Evolutionary conservation across 441 rosid genomes (phyloP).

Genomic region (Hypseocharis bilobata): DNA sequence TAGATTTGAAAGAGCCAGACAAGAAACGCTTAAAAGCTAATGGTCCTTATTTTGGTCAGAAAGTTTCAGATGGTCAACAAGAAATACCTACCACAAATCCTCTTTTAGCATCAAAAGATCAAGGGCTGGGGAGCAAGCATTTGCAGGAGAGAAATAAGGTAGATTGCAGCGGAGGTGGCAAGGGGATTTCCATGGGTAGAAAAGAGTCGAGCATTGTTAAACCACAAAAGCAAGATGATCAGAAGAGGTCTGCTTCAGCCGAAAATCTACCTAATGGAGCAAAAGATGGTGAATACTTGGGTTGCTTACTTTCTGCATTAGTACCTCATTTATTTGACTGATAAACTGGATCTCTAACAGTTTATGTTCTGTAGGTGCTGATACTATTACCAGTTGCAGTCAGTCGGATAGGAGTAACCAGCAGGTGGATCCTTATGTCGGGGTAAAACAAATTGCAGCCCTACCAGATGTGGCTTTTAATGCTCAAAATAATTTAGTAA

Average conservation of each 20-base stretch:
- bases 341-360: slow-evolving; percentile 6
- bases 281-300: slow-evolving; percentile 27
- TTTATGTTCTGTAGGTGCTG: slow-evolving; percentile 41
- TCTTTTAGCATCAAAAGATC: slow-evolving; percentile 27
- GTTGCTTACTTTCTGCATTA: not conserved
- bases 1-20: slow-evolving; percentile 44
- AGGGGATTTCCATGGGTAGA: slow-evolving; percentile 27
- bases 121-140: slow-evolving; percentile 22
- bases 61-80: slow-evolving; percentile 25
- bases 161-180: slow-evolving; percentile 24
- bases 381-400: slow-evolving; percentile 27
- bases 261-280: slow-evolving; percentile 26
- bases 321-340: slow-evolving; percentile 10
- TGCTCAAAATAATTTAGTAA: slow-evolving; percentile 34
- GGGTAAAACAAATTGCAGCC: slow-evolving; percentile 27
- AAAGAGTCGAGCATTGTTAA: slow-evolving; percentile 29
- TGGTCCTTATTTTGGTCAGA: slow-evolving; percentile 33
- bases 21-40: slow-evolving; percentile 53
- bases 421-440: slow-evolving; percentile 31
- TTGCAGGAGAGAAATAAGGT: slow-evolving; percentile 21
- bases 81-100: slow-evolving; percentile 30
- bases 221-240: slow-evolving; percentile 35
- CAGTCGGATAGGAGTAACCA: slow-evolving; percentile 31
- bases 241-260: slow-evolving; percentile 26
- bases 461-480: slow-evolving; percentile 26